Base-by-base conservation (phyloP, 1,139 yeast species). In the Blastobotrys serpentis region DNA sequence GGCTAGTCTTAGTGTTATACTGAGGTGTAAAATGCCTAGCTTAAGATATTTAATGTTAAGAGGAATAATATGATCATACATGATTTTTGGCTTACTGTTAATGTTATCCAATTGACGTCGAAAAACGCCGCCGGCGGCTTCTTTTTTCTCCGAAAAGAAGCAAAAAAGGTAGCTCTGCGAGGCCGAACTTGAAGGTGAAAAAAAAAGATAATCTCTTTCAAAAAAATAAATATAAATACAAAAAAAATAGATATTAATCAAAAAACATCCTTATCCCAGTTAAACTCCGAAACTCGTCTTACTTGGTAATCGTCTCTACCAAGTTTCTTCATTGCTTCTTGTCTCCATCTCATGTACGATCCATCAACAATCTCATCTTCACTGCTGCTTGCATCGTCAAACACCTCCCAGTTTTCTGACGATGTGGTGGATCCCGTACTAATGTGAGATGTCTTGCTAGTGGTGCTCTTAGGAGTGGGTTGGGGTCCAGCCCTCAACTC, bases 221-320 rank as follows among this genome's bases (percentile, higher is more conserved):
- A 33, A 13, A 13, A 33, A 17, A 13, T 33, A 36, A 10, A 14
- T 30, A 21, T 14, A 22, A 13, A 23, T 13, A 22, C 5, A 22
- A 17, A 37, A 8, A 19, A 30, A 37, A 23, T 19, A 29, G 10
- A 17, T 14, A 32, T 38, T n/a, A n/a, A 22, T 42, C 43, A 62
- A 47, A 61, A 61, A 3, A 61, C 55, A 44, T 61, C 64, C 44
- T 60, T 60, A 34, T 62, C 63, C 65, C 65, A 61, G 45, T 60
- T 57, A 48, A 61, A 61, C 34, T 53, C 63, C 3, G 62, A 58
- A 6, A 56, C 57, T 18, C 64, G 52, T 16, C 33, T 17, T 7
- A 30, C 32, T 10, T 21, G 39, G 19, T 30, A 30, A 16, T 42
- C 45, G 4, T 42, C 22, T 6, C 33, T 8, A 14, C 54, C 52